phyloP scores from a whole-genome alignment of 1,284 basidiomycete genomes.

The Sporisorium graminicola region DNA sequence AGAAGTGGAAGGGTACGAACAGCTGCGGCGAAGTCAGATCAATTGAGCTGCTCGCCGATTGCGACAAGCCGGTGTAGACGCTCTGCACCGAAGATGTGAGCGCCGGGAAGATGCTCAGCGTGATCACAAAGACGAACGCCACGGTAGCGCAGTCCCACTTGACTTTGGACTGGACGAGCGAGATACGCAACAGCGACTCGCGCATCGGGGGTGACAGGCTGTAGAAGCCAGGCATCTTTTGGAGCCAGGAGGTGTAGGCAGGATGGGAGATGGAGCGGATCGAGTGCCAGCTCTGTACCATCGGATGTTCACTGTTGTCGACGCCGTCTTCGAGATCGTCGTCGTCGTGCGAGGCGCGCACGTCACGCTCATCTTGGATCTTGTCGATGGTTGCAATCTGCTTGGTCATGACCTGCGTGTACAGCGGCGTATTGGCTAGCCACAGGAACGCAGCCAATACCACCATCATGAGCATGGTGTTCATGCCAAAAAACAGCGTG shows the following conservation, averaged over 20 bases:
- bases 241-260: constrained; percentile 39
- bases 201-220: constrained; percentile 31
- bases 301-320: constrained; percentile 14
- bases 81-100: constrained; percentile 59
- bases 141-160: constrained; percentile 46
- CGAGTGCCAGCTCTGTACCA: constrained; percentile 52
- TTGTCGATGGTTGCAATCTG: constrained; percentile 48
- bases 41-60: constrained; percentile 9
- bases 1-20: constrained; percentile 63
- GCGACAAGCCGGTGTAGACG: constrained; percentile 33
- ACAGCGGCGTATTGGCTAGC: constrained; percentile 42
- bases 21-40: constrained; percentile 56
- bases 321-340: constrained; percentile 22
- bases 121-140: constrained; percentile 50
- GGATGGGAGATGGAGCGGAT: constrained; percentile 48
- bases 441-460: constrained; percentile 44
- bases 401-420: constrained; percentile 51
- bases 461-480: constrained; percentile 39
- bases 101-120: constrained; percentile 61
- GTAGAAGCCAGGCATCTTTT: constrained; percentile 47
- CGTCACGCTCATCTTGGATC: constrained; percentile 33
- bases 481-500: constrained; percentile 54
- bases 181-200: constrained; percentile 42
- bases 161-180: constrained; percentile 54
- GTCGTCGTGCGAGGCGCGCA: constrained; percentile 1